These are phyloP conservation scores for Fusarium bulbicola DNA, from an alignment of 2,329 filamentous ascomycete genomes.

Conservation along the genomic window DNA sequence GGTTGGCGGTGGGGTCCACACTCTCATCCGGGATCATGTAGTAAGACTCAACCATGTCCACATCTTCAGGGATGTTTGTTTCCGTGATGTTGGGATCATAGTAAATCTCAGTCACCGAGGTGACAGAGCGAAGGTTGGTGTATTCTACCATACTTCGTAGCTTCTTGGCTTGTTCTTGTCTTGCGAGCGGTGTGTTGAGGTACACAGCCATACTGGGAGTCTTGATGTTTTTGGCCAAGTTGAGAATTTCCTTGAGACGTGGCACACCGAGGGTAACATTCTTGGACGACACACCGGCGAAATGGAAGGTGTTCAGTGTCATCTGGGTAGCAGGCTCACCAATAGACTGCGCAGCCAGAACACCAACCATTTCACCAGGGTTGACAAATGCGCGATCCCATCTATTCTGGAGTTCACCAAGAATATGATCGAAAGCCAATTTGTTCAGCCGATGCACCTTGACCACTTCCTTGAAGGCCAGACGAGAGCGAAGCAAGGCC, in stretches of 20 bases:
- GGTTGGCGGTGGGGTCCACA: slow-evolving; percentile 69
- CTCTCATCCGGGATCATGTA: slow-evolving; percentile 90
- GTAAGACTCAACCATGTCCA: slow-evolving; percentile 96
- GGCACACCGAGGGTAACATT: slow-evolving; percentile 99
- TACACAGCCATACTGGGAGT: slow-evolving; percentile 97
- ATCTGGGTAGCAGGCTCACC: slow-evolving; percentile 99
- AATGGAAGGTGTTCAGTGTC: slow-evolving; percentile 99
- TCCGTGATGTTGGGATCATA: slow-evolving; percentile 91
- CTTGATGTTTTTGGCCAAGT: slow-evolving; percentile 97
- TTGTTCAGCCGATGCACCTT: slow-evolving; percentile 87
- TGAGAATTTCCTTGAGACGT: slow-evolving; percentile 98
- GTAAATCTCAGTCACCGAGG: slow-evolving; percentile 93
- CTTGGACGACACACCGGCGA: slow-evolving; percentile 99
- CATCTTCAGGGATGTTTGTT: slow-evolving; percentile 87
- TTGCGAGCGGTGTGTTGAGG: slow-evolving; percentile 70
- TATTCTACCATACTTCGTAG: slow-evolving; percentile 93
- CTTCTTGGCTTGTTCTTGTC: slow-evolving; percentile 83
- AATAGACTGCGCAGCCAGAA: slow-evolving; percentile 96
- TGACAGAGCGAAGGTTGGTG: slow-evolving; percentile 91
- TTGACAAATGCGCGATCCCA: slow-evolving; percentile 88
- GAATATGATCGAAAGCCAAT: slow-evolving; percentile 88
- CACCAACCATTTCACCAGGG: slow-evolving; percentile 98
- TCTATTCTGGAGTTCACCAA: slow-evolving; percentile 89
- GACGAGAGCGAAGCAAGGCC: slow-evolving; percentile 84
- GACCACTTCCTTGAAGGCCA: slow-evolving; percentile 93